Base-by-base conservation (phyloP, 148 eudicot genomes). In the Vaccinium corymbosum region DNA sequence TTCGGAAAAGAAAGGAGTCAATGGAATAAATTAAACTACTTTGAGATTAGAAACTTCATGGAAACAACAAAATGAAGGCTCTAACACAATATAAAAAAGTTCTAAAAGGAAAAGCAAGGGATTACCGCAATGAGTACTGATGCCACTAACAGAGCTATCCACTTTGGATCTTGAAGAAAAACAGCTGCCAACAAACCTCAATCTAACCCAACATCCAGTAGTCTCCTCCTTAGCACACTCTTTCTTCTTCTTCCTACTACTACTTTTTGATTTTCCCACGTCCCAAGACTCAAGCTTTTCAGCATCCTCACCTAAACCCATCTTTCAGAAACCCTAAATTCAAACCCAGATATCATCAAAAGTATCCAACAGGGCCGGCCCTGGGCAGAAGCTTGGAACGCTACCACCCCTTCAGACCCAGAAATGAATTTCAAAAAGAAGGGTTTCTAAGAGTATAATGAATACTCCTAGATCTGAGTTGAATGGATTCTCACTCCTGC, bases 111-210 rank as follows among this genome's bases (percentile, higher is more conserved):
- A 56, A 89, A 56, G 46, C n/a, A 78, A 81, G 62, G 53, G 46
- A 81, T 88, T 88, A 91, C 93, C 91, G 73, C 83, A 92, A 83
- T 90, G 89, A 84, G 93, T 91, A 81, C 93, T 92, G 76, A 89
- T 90, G 87, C 97, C 94, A 89, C 95, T 97, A 70, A 91, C 78
- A 79, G 98, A 93, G 84, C 84, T 90, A 87, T 97, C 98, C 84
- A 94, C 98, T 89, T 97, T 97, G 88, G 98, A 94, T 94, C 97
- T 97, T 90, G 99, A 94, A 84, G 91, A 79, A 88, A 94, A 89
- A 90, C 98, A 94, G 87, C 95, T 88, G 66, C 96, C 91, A 75
- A 94, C 82, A 86, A 94, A 89, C 87, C 98, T 86, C 83, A 93
- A 79, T 83, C 91, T 93, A 87, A 90, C 85, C 96, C 99, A 97